Evolutionary conservation across 192 early-diverging fungal species (phyloP), one percentile per base, ranked within the genome.

Genomic region (Umbelopsis sp.): DNA sequence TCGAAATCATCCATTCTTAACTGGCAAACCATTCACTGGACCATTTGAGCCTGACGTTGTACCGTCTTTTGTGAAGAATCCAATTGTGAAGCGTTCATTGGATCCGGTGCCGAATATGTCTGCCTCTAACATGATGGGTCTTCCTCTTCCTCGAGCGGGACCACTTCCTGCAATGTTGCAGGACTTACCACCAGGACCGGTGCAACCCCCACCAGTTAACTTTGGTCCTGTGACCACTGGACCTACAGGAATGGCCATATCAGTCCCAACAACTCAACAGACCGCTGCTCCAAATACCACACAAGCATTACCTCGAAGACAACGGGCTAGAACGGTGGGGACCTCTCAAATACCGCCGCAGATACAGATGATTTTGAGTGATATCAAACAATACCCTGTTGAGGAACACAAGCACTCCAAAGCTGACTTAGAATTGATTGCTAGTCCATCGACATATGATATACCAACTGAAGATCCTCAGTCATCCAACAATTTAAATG

Each of bases 1-100:
- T 0, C 75, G 84, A 4, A 80, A 86, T 73, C 94, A 96, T 70
- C 93, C 94, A 17, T 95, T 96, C 68, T 88, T 94, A 65, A 94
- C 92, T 0, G 91, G 90, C 20, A 85, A 92, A 71, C 78, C 77
- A 32, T 90, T 84, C 32, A 69, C 80, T 25, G 87, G 81, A 1
- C 84, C 91, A 20, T 91, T 82, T 71, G 45, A 74, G 16, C 88
- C 85, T 16, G 66, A 70, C 32, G 29, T 26, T 12, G 56, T 62
- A 17, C 56, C 56, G 11, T 62, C 56, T 16, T 62, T 62, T 62
- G 26, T 32, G 29, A 26, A 36, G 52, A 65, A 71, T 32, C 12
- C 50, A 41, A 45, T 50, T 22, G 14, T 21, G 26, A 65, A 45
- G 29, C 31, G 24, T 53, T 22, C 34, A 22, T 43, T 56, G 47